phyloP scores from a whole-genome alignment of 768 basidiomycete species.

The Jaapia argillacea region DNA sequence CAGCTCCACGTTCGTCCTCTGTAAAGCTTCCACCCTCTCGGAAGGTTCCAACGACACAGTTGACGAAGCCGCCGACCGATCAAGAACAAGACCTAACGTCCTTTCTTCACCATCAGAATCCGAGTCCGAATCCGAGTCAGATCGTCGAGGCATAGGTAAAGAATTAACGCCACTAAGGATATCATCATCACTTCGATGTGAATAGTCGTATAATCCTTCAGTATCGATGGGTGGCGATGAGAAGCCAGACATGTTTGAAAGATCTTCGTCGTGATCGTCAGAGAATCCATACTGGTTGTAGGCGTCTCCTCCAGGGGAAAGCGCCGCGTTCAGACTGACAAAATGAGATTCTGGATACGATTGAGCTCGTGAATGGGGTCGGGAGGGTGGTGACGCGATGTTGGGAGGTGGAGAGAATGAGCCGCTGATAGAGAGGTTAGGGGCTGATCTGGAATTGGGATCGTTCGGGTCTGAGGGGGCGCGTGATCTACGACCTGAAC shows the following conservation, averaged over 20 bases:
- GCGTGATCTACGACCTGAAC: conserved; percentile 38
- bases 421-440: conserved; percentile 9
- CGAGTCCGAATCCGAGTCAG: conserved; percentile 23
- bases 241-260: no score
- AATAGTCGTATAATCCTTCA: no score
- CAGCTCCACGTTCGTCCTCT: conserved; percentile 68
- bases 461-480: conserved; percentile 60
- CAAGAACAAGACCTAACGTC: conserved; percentile 47
- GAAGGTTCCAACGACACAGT: conserved; percentile 60
- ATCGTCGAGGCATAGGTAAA: conserved; percentile 43
- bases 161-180: conserved; percentile 20
- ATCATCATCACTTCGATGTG: conserved; percentile 18
- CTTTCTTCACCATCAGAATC: conserved; percentile 48
- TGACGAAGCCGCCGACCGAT: conserved; percentile 48
- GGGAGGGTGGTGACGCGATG: conserved; percentile 32
- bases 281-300: no score
- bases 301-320: no score
- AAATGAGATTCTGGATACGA: conserved; percentile 37
- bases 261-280: no score
- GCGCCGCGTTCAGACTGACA: conserved; percentile 17
- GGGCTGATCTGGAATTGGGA: conserved; percentile 19
- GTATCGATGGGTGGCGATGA: no score
- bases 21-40: conserved; percentile 67
- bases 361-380: conserved; percentile 57
- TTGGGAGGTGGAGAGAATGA: conserved; percentile 30